A percentile compares a stretch with the other conserved stretches of the same genome.
Conservation (phyloP, 371 early-diverging fungal genomes). For the Mucor velutinosus region DNA sequence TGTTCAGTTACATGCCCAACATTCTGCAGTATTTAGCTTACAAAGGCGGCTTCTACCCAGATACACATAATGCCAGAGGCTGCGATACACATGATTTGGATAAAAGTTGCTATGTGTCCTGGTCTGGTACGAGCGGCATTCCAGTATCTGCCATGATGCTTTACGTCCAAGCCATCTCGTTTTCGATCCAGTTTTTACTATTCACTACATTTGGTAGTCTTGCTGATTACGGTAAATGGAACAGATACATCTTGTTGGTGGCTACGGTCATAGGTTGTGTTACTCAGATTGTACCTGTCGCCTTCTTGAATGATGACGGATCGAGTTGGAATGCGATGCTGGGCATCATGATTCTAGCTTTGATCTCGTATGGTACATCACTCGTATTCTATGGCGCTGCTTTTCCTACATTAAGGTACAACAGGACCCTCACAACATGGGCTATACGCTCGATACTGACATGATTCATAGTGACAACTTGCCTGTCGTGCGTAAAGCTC, state of each 20-base stretch:
- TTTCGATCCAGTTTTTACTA: constrained; percentile 47
- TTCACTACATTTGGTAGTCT: constrained; percentile 53
- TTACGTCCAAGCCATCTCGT: constrained; percentile 51
- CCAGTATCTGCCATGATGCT: constrained; percentile 51
- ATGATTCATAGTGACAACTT: constrained; percentile 39
- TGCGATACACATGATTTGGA: constrained; percentile 36
- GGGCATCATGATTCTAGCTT: constrained; percentile 41
- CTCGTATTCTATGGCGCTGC: constrained; percentile 56
- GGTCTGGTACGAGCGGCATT: constrained; percentile 32
- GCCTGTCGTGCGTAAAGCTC: constrained; percentile 47
- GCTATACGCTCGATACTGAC: neutral
- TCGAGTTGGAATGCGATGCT: constrained; percentile 51
- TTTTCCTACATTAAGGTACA: constrained; percentile 48
- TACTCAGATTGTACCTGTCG: constrained; percentile 47
- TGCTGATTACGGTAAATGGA: constrained; percentile 54
- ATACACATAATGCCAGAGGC: constrained; percentile 27
- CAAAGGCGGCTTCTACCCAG: constrained; percentile 43
- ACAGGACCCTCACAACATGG: neutral
- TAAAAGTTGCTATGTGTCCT: constrained; percentile 38
- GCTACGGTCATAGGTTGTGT: constrained; percentile 47
- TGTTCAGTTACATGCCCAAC: constrained; percentile 49
- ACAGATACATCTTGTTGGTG: constrained; percentile 38
- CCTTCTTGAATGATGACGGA: constrained; percentile 42
- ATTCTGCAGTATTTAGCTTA: constrained; percentile 46
- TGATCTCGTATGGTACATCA: constrained; percentile 50